Base-by-base conservation (phyloP, 2,329 filamentous ascomycete genomes). In the Elsinoe australis region DNA sequence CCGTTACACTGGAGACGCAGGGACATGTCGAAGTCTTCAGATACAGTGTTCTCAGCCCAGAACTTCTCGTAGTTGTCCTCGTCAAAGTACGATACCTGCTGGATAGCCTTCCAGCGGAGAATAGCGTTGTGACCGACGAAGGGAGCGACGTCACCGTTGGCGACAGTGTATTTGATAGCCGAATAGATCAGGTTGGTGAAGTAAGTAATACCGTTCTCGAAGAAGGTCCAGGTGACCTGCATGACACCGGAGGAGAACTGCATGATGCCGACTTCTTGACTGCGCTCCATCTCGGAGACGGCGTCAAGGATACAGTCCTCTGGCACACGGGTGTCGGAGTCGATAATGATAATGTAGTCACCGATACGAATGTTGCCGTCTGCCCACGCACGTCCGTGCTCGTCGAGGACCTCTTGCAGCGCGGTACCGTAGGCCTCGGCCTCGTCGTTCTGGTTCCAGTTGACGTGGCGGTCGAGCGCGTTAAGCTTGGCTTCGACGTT, bases 71-170 rank as follows among this genome's bases (percentile, higher is more conserved):
- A 73, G 8, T 74, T 75, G 46, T 79, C 78, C 48, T 78, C 70
- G 28, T 76, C 74, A 42, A 68, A 64, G 57, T 73, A 78, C 2
- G 71, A 71, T 35, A 81, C 72, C 41, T 76, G 69, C 55, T 82
- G 79, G 22, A 82, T 67, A 6, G 78, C 78, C 41, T 71, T 69
- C 84, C 84, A 87, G 17, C 84, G 75, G 10, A 87, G 69, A 51
- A 87, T 78, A 1, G 84, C 83, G 58, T 87, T 87, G 68, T 87
- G 84, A 0, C 84, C 84, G 52, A 87, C 84, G 55, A 87, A 87
- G 0, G 82, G 83, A 0, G 83, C 80, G 5, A 83, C 76, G 47
- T 88, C 84, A 3, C 84, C 84, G 44, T 78, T 82, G 5, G 79
- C 76, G 21, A 87, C 82, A 15, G 79, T 77, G 58, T 81, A 87